Base-by-base conservation (phyloP, 495 filamentous ascomycete species). In the Neurospora sp. region DNA sequence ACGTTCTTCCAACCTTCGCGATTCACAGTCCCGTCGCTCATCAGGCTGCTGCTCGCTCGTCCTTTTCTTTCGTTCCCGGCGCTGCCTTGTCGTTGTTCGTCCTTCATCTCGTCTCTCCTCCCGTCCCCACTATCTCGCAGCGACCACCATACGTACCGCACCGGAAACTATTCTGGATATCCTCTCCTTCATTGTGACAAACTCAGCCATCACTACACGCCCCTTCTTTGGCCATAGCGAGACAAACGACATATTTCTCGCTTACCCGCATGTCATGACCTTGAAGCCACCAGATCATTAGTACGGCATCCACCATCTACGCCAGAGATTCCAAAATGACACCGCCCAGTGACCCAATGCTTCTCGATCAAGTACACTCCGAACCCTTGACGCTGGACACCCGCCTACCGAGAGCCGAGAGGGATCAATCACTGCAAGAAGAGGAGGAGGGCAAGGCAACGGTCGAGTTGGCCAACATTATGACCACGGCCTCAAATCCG, bases 401-500 rank as follows among this genome's bases (percentile, higher is more conserved):
- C 14, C 76, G 76, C 8, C 46, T 78, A 27, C 71, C 78, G 16
- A 48, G 79, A 42, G 41, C 72, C 71, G 78, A 80, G 66, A 54
- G 79, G 39, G 54, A 77, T 18, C 76, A 77, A 72, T 75, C 79
- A 35, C 77, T 78, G 69, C 75, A 83, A 6, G 77, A 81, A 20
- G 78, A 82, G 42, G 82, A 85, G 59, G 83, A 84, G 40, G 82
- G 81, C 20, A 82, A 79, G 20, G 84, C 83, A 18, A 80, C 82
- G 18, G 82, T 83, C 54, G 84, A 85, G 70, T 75, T 86, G 9
- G 80, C 83, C 46, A 81, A 84, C 12, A 86, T 88, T 72, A 87
- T 87, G 83, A 84, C 84, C 3, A 79, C 85, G 9, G 79, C 84
- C 0, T 87, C 86, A 35, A 87, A 85, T 59, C 85, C 86, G 0